These are phyloP conservation scores for Hydnum rufescens DNA, from an alignment of 768 basidiomycete species.

Conservation along the genomic window DNA sequence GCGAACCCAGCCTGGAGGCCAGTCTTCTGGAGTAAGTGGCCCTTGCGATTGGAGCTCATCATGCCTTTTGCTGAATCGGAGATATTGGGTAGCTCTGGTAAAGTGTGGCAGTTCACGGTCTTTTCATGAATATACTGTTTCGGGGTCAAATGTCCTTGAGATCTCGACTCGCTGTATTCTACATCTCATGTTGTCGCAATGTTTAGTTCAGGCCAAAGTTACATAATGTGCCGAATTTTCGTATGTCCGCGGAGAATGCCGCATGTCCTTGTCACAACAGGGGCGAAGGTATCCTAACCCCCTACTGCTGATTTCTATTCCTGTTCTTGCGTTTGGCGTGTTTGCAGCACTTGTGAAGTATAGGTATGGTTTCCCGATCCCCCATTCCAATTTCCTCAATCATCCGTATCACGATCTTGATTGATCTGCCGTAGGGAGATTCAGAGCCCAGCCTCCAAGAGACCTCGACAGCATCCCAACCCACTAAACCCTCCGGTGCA, in stretches of 20 bases:
- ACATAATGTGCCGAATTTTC: too few species aligned
- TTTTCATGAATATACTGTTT: too few species aligned
- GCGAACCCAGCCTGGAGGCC: background rate
- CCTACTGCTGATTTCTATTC: slow-evolving; percentile 5
- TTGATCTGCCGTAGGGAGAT: slow-evolving; percentile 5
- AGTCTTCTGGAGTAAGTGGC: background rate
- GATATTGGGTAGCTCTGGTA: too few species aligned
- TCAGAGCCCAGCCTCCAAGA: slow-evolving; percentile 7
- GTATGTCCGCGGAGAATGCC: too few species aligned
- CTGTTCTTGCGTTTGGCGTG: slow-evolving; percentile 7
- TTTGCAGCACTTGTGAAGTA: slow-evolving; percentile 3
- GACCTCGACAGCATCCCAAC: slow-evolving; percentile 8
- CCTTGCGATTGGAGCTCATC: too few species aligned
- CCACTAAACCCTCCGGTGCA: slow-evolving; percentile 8
- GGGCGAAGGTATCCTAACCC: slow-evolving; percentile 6
- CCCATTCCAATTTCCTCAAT: background rate
- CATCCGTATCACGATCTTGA: slow-evolving; percentile 1
- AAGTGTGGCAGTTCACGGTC: too few species aligned
- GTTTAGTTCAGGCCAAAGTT: too few species aligned
- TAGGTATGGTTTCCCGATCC: background rate
- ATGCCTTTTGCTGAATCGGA: too few species aligned
- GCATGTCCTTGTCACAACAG: too few species aligned
- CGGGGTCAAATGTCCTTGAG: too few species aligned
- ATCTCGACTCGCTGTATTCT: too few species aligned
- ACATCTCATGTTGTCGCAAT: too few species aligned